Base-by-base conservation (phyloP, 495 filamentous ascomycete species). In the Penicillium antarcticum region DNA sequence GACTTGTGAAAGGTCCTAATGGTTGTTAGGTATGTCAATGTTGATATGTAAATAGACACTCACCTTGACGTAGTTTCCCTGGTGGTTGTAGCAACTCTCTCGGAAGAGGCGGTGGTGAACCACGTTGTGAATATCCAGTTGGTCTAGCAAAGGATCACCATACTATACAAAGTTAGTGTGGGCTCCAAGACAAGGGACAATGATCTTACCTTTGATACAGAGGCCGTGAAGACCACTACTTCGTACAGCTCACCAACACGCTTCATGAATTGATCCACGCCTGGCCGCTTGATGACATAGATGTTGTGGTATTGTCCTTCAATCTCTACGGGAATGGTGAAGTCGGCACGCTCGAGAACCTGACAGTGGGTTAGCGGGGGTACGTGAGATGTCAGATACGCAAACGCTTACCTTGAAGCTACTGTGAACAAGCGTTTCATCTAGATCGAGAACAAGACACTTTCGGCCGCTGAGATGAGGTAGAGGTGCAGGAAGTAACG, bases 281-380 rank as follows among this genome's bases (percentile, higher is more conserved):
- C 94, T 18, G 94, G 94, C 48, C 94, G 84, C 71, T 99, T 99
- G 67, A 97, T 97, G 42, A 99, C 94, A 67, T 99, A 99, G 12
- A 99, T 95, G 58, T 99, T 99, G 69, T 99, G 94, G 65, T 91
- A 97, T 66, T 96, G 94, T 13, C 94, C 94, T 69, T 99, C 94
- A 51, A 99, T 99, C 66, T 99, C 94, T 29, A 99, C 95, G 1
- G 94, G 94, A 65, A 99, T 97, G 11, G 95, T 99, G 61, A 99
- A 97, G 73, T 99, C 94, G 38, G 94, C 95, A 75, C 97, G 92
- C 57, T 97, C 89, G 38, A 99, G 81, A 56, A 97, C 92, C 94
- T 98, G 56, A 16, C 45, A 35, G 53, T 29, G 26, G 26, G 26
- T 29, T 9, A 10, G 55, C 76, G 61, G 19, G 17, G 65, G 70